Base-by-base conservation (phyloP, 495 filamentous ascomycete species). In the Cladorrhinum samala region DNA sequence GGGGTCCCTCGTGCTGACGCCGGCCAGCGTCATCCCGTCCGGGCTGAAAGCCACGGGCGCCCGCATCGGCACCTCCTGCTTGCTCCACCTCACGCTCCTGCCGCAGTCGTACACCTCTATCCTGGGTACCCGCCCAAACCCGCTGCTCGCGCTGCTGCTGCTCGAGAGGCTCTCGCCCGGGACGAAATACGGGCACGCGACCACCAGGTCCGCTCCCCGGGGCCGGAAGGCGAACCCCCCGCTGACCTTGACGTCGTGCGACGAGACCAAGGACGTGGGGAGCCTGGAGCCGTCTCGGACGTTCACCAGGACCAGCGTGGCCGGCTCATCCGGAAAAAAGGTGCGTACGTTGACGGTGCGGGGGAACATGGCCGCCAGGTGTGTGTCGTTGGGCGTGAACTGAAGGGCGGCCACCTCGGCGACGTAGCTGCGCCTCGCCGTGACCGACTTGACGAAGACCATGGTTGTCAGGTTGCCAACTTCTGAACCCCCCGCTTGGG, bases 31-130 rank as follows among this genome's bases (percentile, higher is more conserved):
- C 18, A 17, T 30, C 19, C 60, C 60, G 18, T 58, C 57, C 3
- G 50, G 42, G 2, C 49, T 55, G 27, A 41, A 56, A 24, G 52
- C 56, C n/a, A 63, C 9, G 6, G 62, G 62, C 37, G 54, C 56
- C 24, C 53, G 42, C 11, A 62, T 9, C 2, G 52, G 33, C 7
- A 57, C 9, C 25, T 61, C 50, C 14, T 23, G 37, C 44, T 57
- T 59, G 1, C 36, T 9, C 25, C 33, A n/a, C 36, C 58, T 42
- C n/a, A 24, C 18, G 19, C 23, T 16, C 19, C 18, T 23, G 17
- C 18, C 20, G 9, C 56, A 14, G 23, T 61, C 55, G 20, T 41
- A 58, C n/a, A 58, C 30, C 44, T 64, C 61, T 8, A 64, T 6
- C 5, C 24, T 6, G 9, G 51, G 43, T 30, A 36, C 9, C 13